phyloP scores from a whole-genome alignment of 2,329 filamentous ascomycete species.

The Penicillium fuscoglaucum region DNA sequence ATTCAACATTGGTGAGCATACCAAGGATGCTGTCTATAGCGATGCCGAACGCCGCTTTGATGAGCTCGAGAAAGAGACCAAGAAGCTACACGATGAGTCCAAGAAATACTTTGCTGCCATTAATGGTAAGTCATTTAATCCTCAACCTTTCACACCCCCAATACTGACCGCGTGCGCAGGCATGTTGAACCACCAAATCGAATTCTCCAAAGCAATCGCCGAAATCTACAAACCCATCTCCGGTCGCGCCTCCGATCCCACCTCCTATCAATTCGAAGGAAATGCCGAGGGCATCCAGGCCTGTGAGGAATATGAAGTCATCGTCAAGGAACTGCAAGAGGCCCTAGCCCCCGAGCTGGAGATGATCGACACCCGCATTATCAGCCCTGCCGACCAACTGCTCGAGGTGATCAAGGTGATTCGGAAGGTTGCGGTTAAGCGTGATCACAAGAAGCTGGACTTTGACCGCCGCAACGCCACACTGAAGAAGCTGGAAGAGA shows the following conservation, averaged over 20 bases:
- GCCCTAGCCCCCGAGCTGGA: constrained; percentile 89
- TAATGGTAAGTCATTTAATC: constrained; percentile 61
- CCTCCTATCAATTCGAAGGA: constrained; percentile 75
- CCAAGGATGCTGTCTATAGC: constrained; percentile 90
- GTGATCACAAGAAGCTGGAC: constrained; percentile 96
- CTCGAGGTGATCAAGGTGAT: constrained; percentile 94
- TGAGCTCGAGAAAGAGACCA: constrained; percentile 93
- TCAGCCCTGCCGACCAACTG: constrained; percentile 89
- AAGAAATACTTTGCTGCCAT: constrained; percentile 98
- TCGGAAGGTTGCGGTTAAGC: constrained; percentile 82
- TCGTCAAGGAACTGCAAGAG: constrained; percentile 86
- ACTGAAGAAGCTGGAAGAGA: constrained; percentile 93
- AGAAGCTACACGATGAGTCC: constrained; percentile 94
- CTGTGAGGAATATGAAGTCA: constrained; percentile 92
- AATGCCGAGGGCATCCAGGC: constrained; percentile 91
- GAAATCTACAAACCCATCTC: constrained; percentile 99
- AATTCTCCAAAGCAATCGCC: constrained; percentile 92
- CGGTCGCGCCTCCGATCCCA: constrained; percentile 89
- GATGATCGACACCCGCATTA: constrained; percentile 92
- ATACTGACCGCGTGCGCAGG: constrained; percentile 44
- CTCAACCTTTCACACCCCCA: background rate
- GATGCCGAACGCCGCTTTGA: constrained; percentile 92
- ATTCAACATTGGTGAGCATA: constrained; percentile 94
- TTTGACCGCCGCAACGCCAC: constrained; percentile 82
- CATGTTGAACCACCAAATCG: constrained; percentile 97